Base-by-base conservation (phyloP, 1,139 yeast genomes). In the Nakaseomyces kungkrabaensis region DNA sequence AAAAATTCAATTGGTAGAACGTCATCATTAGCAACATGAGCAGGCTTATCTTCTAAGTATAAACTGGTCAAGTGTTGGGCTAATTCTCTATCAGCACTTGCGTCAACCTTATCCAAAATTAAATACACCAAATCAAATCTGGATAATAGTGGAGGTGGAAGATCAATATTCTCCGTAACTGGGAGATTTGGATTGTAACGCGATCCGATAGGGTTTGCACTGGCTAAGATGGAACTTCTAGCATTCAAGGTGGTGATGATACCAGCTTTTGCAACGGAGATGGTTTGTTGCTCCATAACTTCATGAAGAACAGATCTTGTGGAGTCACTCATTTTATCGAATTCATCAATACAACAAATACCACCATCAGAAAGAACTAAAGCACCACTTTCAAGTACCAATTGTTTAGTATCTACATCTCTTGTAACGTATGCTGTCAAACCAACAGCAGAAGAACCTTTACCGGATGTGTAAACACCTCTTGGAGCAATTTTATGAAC, bases 231-330 rank as follows among this genome's bases (percentile, higher is more conserved):
- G 0, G 97, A 89, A 0, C 97, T 90, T 68, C 98, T 78, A 1
- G 98, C 98, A 69, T 92, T 92, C 54, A 92, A 74, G 0, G 98
- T 92, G 11, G 98, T 92, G 63, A 90, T 92, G 62, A 92, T 92
- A 51, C 98, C 98, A 0, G 98, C 98, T 65, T 92, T 92, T 42
- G 98, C 98, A 60, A 92, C 88, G 10, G 97, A 89, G 44, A 92
- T 92, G 0, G 98, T 92, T 68, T 92, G 98, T 68, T 92, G 98
- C 73, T 92, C 98, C 98, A 92, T 92, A 25, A 94, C 98, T 75
- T 92, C 98, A 68, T 92, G 99, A 52, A 92, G 73, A 13, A 92
- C 97, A 3, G 97, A 88, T 61, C 98, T 75, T 0, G 98, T 92
- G 1, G 95, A 72, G 60, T 92, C 98, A 53, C 84, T 79, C 99